phyloP scores from a whole-genome alignment of 2,329 filamentous ascomycete species.

The Aureobasidium lini region DNA sequence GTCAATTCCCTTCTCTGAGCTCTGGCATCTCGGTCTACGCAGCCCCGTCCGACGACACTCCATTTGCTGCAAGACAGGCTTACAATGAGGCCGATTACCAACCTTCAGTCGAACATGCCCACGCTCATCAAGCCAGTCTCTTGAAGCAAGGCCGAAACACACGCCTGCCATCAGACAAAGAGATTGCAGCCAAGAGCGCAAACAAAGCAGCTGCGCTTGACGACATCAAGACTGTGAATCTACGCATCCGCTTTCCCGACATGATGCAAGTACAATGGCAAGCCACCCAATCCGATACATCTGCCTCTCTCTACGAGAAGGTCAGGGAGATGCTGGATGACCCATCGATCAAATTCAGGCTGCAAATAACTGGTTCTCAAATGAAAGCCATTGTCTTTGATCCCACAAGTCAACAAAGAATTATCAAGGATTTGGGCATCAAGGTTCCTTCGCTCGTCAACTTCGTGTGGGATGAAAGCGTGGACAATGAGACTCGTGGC shows the following conservation, averaged over 20 bases:
- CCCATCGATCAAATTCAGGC: constrained; percentile 58
- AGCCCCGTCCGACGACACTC: constrained; percentile 66
- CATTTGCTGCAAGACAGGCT: constrained; percentile 59
- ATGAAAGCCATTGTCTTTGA: constrained; percentile 38
- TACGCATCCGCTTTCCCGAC: constrained; percentile 84
- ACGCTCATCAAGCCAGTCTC: constrained; percentile 64
- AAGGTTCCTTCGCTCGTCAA: constrained; percentile 65
- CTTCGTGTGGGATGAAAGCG: constrained; percentile 63
- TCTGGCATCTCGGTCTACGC: constrained; percentile 52
- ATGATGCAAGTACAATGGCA: constrained; percentile 67
- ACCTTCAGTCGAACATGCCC: constrained; percentile 68
- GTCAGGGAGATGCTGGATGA: constrained; percentile 63
- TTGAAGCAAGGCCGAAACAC: constrained; percentile 59
- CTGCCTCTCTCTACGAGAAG: constrained; percentile 63
- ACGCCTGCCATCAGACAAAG: constrained; percentile 73
- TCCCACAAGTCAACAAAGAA: constrained; percentile 31
- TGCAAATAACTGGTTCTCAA: constrained; percentile 56
- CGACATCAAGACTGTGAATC: constrained; percentile 58
- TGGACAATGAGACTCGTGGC: constrained; percentile 48
- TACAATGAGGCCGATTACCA: constrained; percentile 69
- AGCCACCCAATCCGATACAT: constrained; percentile 62
- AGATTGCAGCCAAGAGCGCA: constrained; percentile 63
- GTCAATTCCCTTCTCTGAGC: neutral
- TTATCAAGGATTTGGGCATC: constrained; percentile 70
- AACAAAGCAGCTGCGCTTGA: constrained; percentile 59